A percentile compares a stretch with the other conserved stretches of the same genome.
Conservation (phyloP, 441 rosid genomes). For the Croton laevigatus region DNA sequence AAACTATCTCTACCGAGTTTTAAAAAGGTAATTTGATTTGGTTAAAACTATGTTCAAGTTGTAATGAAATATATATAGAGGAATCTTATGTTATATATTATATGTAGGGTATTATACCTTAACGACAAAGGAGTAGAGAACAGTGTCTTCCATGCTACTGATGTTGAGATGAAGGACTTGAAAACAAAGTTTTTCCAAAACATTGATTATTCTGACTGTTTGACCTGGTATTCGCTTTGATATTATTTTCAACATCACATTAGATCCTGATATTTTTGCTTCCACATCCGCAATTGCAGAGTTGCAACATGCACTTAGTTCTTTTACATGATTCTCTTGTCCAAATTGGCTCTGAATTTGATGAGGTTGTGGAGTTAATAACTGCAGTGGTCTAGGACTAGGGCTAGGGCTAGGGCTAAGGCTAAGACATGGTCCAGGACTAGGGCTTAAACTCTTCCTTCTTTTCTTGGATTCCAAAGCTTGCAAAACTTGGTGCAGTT, state of each 20-base stretch:
- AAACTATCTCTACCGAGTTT: no score
- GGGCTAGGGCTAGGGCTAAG: conserved; percentile 53
- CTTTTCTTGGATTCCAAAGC: conserved; percentile 80
- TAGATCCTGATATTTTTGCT: conserved; percentile 84
- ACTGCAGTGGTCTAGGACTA: conserved; percentile 36
- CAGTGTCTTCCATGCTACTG: conserved; percentile 93
- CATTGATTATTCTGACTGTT: conserved; percentile 58
- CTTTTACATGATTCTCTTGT: conserved; percentile 34
- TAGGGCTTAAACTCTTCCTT: conserved; percentile 72
- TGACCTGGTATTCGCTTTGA: conserved; percentile 58
- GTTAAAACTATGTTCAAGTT: not conserved
- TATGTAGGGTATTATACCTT: conserved; percentile 49
- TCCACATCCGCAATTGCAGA: conserved; percentile 87
- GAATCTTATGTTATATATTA: not conserved
- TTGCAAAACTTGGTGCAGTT: conserved; percentile 73
- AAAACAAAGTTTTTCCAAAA: conserved; percentile 69
- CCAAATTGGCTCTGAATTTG: conserved; percentile 22
- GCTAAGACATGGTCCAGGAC: conserved; percentile 47
- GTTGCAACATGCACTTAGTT: conserved; percentile 66
- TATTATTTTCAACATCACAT: conserved; percentile 64
- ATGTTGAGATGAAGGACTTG: conserved; percentile 81
- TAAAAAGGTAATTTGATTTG: not conserved
- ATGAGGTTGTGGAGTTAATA: conserved; percentile 20
- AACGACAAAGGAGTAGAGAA: conserved; percentile 71
- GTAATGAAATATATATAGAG: not conserved